Conservation (phyloP, 2,329 filamentous ascomycete species). For the Alternaria burnsii region DNA sequence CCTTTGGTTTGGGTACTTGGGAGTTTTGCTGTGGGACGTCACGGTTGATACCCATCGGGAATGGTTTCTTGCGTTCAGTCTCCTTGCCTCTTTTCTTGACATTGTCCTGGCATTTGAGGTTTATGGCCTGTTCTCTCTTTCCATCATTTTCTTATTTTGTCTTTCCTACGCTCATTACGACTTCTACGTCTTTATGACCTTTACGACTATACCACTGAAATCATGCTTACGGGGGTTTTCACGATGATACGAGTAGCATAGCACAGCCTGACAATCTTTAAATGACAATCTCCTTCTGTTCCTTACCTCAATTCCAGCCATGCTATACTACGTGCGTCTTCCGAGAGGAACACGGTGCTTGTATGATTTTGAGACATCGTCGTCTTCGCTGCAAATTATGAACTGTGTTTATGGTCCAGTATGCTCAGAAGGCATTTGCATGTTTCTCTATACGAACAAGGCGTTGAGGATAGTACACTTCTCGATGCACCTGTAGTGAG, state of each 20-base stretch:
- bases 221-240: not conserved
- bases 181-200: not conserved
- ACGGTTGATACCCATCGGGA: slow-evolving; percentile 2
- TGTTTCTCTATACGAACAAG: not conserved
- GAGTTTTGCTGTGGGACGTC: not conserved
- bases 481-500: not conserved
- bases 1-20: not conserved
- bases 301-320: not conserved
- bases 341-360: not conserved
- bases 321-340: not conserved
- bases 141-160: slow-evolving; percentile 3
- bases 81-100: not conserved
- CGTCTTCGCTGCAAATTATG: not conserved
- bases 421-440: no score
- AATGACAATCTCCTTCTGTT: slow-evolving; percentile 3
- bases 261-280: not conserved
- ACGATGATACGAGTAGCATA: slow-evolving; percentile 9
- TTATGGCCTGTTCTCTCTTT: slow-evolving; percentile 5
- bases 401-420: not conserved
- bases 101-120: not conserved
- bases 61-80: slow-evolving; percentile 1
- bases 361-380: not conserved
- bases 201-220: not conserved
- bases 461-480: not conserved
- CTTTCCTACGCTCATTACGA: slow-evolving; percentile 4